These are phyloP conservation scores for Botryobasidium botryosum DNA, from an alignment of 768 basidiomycete species.

Conservation along the genomic window DNA sequence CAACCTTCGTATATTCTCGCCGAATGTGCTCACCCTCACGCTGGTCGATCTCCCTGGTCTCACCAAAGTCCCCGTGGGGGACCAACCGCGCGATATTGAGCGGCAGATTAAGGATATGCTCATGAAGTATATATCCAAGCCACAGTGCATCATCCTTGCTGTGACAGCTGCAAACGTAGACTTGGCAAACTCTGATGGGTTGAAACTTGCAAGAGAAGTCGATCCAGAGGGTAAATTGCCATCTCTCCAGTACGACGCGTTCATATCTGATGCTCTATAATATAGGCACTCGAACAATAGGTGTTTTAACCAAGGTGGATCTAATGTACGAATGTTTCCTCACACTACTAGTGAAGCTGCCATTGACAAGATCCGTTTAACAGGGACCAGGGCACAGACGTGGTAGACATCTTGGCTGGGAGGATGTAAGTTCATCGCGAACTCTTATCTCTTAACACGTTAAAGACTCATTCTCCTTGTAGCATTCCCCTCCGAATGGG, in stretches of 20 bases:
- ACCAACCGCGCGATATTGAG: conserved; percentile 95
- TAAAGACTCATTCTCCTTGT: neutral
- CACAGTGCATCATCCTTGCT: conserved; percentile 90
- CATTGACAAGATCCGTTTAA: conserved; percentile 1
- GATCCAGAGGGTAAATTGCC: conserved; percentile 99
- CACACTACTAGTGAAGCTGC: neutral
- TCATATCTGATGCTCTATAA: too few relatives aligned
- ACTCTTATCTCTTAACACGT: neutral
- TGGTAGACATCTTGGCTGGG: conserved; percentile 96
- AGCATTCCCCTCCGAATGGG: conserved; percentile 83
- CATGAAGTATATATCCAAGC: conserved; percentile 84
- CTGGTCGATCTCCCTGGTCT: conserved; percentile 93
- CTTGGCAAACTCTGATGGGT: conserved; percentile 94
- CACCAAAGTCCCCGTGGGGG: conserved; percentile 87
- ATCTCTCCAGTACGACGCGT: too few relatives aligned
- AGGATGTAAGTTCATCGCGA: conserved; percentile 32
- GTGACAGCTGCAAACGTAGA: conserved; percentile 90
- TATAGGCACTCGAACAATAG: conserved; percentile 87
- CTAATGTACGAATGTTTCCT: conserved; percentile 45
- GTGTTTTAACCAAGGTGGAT: conserved; percentile 96
- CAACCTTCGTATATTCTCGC: conserved; percentile 94
- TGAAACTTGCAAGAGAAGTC: conserved; percentile 91
- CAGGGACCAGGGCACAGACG: conserved; percentile 95
- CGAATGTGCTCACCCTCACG: conserved; percentile 90
- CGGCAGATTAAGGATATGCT: conserved; percentile 96